phyloP scores from a whole-genome alignment of 2,329 filamentous ascomycete species.

The Penicillium sp. region DNA sequence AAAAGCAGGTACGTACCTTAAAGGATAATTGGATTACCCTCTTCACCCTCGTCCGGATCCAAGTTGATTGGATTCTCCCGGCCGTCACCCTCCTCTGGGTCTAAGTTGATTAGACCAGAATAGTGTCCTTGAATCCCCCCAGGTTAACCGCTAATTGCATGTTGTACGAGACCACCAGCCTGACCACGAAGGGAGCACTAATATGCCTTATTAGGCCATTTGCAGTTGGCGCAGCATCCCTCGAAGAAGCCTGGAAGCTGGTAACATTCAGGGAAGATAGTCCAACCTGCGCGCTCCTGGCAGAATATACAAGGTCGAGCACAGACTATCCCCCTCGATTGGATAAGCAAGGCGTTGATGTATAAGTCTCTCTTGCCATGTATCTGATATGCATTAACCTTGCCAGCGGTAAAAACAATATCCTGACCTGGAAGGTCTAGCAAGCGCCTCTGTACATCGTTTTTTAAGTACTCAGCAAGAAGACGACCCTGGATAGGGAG shows the following conservation, averaged over 20 bases:
- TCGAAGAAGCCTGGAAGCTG: slow-evolving; percentile 13
- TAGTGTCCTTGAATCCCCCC: neutral
- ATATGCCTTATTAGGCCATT: slow-evolving; percentile 7
- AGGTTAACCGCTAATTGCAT: neutral
- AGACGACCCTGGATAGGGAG: too few relatives aligned
- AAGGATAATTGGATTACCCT: slow-evolving; percentile 7
- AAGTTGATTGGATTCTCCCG: slow-evolving; percentile 16
- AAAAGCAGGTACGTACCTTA: neutral
- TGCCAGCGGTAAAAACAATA: too few relatives aligned
- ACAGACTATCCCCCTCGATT: too few relatives aligned
- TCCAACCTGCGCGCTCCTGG: too few relatives aligned
- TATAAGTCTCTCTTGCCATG: too few relatives aligned
- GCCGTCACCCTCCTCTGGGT: neutral
- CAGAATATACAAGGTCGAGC: too few relatives aligned
- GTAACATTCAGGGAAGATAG: slow-evolving; percentile 8
- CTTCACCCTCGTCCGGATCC: neutral
- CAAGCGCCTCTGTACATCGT: too few relatives aligned
- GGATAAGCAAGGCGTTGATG: too few relatives aligned
- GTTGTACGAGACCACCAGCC: neutral
- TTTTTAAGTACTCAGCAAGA: too few relatives aligned
- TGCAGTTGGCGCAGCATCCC: slow-evolving; percentile 16
- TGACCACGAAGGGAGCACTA: slow-evolving; percentile 9
- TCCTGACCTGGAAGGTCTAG: too few relatives aligned
- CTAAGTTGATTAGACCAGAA: neutral
- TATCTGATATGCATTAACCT: too few relatives aligned